Conservation (phyloP, 257 asterid genomes). For the Misopates orontium region DNA sequence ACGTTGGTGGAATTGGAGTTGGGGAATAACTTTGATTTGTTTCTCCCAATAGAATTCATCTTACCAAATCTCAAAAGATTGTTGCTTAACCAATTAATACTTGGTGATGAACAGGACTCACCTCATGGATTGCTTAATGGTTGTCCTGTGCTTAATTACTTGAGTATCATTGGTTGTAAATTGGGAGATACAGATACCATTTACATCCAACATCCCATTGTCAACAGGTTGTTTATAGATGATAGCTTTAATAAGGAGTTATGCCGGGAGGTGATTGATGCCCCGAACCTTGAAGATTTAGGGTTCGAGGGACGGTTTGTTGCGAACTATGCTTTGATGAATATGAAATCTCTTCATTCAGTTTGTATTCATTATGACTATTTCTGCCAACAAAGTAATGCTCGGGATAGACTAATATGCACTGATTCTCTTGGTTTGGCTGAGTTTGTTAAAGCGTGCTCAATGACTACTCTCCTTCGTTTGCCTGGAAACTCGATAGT, state of each 20-base stretch:
- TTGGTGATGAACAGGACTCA: neutral
- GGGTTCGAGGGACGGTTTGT: neutral
- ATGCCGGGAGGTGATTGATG: neutral
- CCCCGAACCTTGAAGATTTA: conserved; percentile 1
- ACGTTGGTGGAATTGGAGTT: no score
- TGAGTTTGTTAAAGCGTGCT: neutral
- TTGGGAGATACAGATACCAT: neutral
- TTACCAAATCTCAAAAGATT: conserved; percentile 2
- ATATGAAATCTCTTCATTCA: neutral
- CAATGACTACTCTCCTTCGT: neutral
- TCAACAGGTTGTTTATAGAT: neutral
- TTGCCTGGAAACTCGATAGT: neutral
- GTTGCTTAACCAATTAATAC: neutral
- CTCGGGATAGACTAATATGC: no score
- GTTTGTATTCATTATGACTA: neutral
- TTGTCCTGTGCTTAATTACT: conserved; percentile 7
- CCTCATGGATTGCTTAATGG: neutral
- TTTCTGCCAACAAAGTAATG: neutral
- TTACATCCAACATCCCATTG: neutral
- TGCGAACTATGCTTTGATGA: neutral
- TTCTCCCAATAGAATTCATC: neutral
- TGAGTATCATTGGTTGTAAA: neutral
- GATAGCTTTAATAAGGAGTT: neutral
- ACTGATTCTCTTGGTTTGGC: neutral
- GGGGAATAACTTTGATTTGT: no score